Evolutionary conservation across 2,329 filamentous ascomycete genomes (phyloP).

Genomic region (Eutypella sp.): DNA sequence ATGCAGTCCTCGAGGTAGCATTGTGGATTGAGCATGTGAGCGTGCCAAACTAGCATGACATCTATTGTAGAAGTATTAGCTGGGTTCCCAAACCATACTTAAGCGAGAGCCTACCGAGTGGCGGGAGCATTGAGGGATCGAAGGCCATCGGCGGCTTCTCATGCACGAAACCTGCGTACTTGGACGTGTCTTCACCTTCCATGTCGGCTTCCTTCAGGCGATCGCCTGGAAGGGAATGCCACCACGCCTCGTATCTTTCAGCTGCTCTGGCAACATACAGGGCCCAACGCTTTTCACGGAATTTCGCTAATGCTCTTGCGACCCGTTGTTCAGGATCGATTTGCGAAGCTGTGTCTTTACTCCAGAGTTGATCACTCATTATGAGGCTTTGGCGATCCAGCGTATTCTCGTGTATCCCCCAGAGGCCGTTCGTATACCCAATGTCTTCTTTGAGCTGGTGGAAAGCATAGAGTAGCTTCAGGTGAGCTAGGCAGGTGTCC

Average conservation of each 20-base stretch:
- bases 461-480: slow-evolving; percentile 67
- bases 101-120: slow-evolving; percentile 56
- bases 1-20: slow-evolving; percentile 71
- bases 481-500: slow-evolving; percentile 64
- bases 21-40: slow-evolving; percentile 72
- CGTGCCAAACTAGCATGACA: slow-evolving; percentile 75
- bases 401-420: slow-evolving; percentile 59
- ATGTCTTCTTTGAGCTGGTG: slow-evolving; percentile 63
- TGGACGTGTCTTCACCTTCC: slow-evolving; percentile 12
- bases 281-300: slow-evolving; percentile 70
- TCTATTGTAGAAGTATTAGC: slow-evolving; percentile 49
- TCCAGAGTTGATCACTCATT: too few species aligned
- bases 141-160: slow-evolving; percentile 26
- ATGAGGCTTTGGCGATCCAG: too few species aligned
- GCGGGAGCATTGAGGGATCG: slow-evolving; percentile 44
- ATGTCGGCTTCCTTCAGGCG: slow-evolving; percentile 34
- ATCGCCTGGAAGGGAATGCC: slow-evolving; percentile 34
- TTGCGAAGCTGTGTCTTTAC: background rate
- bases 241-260: slow-evolving; percentile 65
- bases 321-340: slow-evolving; percentile 30
- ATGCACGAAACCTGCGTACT: slow-evolving; percentile 30
- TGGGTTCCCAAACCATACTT: too few species aligned
- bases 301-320: slow-evolving; percentile 41
- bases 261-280: slow-evolving; percentile 65
- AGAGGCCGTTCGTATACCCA: slow-evolving; percentile 62